A percentile compares a stretch with the other conserved stretches of the same genome.
These are phyloP conservation scores for Erythrobasidium yunnanense DNA, from an alignment of 768 basidiomycete species.

Conservation along the genomic window DNA sequence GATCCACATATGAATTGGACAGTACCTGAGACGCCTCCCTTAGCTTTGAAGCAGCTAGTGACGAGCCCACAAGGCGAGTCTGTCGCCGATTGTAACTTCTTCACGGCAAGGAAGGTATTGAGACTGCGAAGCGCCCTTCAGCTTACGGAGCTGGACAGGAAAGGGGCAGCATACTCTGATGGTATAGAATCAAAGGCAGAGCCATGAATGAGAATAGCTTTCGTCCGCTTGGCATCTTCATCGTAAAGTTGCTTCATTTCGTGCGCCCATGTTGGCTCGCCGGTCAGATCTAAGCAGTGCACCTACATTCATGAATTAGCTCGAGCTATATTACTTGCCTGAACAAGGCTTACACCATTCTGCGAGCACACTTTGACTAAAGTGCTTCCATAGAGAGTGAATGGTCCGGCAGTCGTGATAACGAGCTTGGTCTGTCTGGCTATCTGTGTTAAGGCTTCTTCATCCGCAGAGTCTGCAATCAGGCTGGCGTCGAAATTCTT, in stretches of 20 bases:
- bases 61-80: slow-evolving; percentile 47
- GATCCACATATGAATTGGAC: no score
- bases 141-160: slow-evolving; percentile 37
- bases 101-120: slow-evolving; percentile 56
- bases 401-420: slow-evolving; percentile 68
- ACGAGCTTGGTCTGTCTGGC: slow-evolving; percentile 57
- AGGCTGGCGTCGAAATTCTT: slow-evolving; percentile 42
- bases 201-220: slow-evolving; percentile 65
- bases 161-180: neutral
- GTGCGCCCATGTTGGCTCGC: slow-evolving; percentile 59
- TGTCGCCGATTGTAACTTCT: slow-evolving; percentile 50
- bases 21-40: slow-evolving; percentile 53
- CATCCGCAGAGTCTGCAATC: slow-evolving; percentile 53
- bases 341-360: slow-evolving; percentile 46
- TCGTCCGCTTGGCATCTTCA: slow-evolving; percentile 57
- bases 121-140: slow-evolving; percentile 67
- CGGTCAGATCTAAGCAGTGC: slow-evolving; percentile 75
- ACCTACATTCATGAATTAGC: slow-evolving; percentile 32
- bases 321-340: neutral
- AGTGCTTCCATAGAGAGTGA: slow-evolving; percentile 58
- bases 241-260: slow-evolving; percentile 57
- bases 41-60: slow-evolving; percentile 48
- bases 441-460: slow-evolving; percentile 49
- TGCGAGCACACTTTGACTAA: slow-evolving; percentile 69
- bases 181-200: slow-evolving; percentile 51